Percentiles rank a stretch among this genome's conserved stretches.
These are phyloP conservation scores for Incumbomyces lentus DNA, from an alignment of 2,329 filamentous ascomycete species.

Conservation along the genomic window DNA sequence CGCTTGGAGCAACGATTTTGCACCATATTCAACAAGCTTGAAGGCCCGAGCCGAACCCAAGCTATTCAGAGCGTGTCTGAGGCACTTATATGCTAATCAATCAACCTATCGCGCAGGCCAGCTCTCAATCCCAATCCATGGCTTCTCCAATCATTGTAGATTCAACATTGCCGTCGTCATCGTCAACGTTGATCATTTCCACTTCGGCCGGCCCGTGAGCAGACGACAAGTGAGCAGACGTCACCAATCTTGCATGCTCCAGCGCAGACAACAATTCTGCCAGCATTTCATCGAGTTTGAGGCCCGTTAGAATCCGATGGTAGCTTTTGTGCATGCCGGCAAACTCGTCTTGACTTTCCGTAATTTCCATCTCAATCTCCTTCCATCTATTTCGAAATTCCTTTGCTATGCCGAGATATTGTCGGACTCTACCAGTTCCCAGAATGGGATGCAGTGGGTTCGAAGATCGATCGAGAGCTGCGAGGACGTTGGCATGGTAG, in stretches of 20 bases:
- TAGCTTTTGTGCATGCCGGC: slow-evolving; percentile 12
- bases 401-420: slow-evolving; percentile 56
- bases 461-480: slow-evolving; percentile 44
- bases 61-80: too few relatives aligned
- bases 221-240: slow-evolving; percentile 24
- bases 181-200: slow-evolving; percentile 3
- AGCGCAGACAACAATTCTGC: slow-evolving; percentile 47
- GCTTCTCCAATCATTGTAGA: not conserved
- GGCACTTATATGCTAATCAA: too few relatives aligned
- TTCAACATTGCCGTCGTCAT: not conserved
- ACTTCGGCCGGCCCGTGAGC: not conserved
- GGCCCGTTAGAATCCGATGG: slow-evolving; percentile 43
- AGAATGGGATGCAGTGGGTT: slow-evolving; percentile 50
- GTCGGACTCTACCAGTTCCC: slow-evolving; percentile 44
- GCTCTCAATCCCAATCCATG: slow-evolving; percentile 7
- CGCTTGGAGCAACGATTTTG: too few relatives aligned
- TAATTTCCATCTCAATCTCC: slow-evolving; percentile 15
- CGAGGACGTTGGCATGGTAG: slow-evolving; percentile 61
- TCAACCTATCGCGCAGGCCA: too few relatives aligned
- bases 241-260: slow-evolving; percentile 47
- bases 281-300: slow-evolving; percentile 53
- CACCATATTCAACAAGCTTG: too few relatives aligned
- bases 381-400: slow-evolving; percentile 65
- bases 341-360: slow-evolving; percentile 20
- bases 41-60: too few relatives aligned